A percentile compares a stretch with the other conserved stretches of the same genome.
Evolutionary conservation across 768 basidiomycete species (phyloP).

Genomic region (Lyophyllum semitale): DNA sequence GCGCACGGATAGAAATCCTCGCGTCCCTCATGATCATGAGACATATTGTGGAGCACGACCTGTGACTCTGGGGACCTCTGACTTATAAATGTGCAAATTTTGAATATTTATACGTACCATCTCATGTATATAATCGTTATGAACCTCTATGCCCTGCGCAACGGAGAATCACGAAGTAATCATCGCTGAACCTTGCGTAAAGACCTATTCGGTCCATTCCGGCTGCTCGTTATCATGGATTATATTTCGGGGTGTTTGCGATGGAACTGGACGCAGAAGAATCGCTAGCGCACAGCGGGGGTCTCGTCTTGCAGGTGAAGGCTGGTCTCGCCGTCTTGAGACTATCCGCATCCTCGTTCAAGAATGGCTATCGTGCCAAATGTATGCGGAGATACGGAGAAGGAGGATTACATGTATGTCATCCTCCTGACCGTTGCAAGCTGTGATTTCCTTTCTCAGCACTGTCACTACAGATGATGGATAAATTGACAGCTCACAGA

Average conservation of each 20-base stretch:
- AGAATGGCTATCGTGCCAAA: slow-evolving; percentile 26
- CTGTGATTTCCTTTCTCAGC: slow-evolving; percentile 18
- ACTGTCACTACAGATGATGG: not conserved
- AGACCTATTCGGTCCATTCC: too few species aligned
- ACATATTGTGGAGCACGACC: slow-evolving; percentile 8
- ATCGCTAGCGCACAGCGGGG: too few species aligned
- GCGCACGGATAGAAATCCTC: slow-evolving; percentile 3
- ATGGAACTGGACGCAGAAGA: too few species aligned
- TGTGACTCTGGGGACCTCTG: not conserved
- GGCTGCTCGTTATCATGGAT: too few species aligned
- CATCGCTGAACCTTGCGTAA: too few species aligned
- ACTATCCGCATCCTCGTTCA: slow-evolving; percentile 29
- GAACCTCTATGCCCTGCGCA: slow-evolving; percentile 4
- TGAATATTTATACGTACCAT: not conserved
- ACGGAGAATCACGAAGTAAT: too few species aligned
- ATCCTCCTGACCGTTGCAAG: slow-evolving; percentile 26
- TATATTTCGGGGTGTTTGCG: too few species aligned
- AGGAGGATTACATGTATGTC: slow-evolving; percentile 23
- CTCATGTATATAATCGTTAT: not conserved
- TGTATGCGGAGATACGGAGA: not conserved
- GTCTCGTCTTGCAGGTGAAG: too few species aligned
- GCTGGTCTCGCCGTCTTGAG: slow-evolving; percentile 33
- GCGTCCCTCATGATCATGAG: slow-evolving; percentile 14
- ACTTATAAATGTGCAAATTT: not conserved
- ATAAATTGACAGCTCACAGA: slow-evolving; percentile 14